Percentiles rank a stretch among this genome's conserved stretches.
phyloP scores from a whole-genome alignment of 2,329 filamentous ascomycete species.

The Fusarium sp. region DNA sequence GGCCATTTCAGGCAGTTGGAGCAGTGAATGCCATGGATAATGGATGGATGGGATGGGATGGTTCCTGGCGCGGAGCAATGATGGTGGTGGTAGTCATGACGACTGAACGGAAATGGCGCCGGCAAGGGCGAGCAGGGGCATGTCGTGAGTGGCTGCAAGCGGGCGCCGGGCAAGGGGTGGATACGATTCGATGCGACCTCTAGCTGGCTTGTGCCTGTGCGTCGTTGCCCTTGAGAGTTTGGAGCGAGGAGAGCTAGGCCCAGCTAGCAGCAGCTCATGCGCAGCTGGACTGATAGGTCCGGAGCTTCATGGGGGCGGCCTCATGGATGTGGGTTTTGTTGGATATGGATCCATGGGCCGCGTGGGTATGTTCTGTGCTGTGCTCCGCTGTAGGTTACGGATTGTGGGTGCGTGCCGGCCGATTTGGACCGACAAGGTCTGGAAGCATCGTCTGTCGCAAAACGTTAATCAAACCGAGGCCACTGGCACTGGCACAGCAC shows the following conservation, averaged over 20 bases:
- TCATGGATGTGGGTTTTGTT: background rate
- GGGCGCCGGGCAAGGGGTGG: slow-evolving; percentile 32
- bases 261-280: background rate
- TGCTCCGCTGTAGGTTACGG: background rate
- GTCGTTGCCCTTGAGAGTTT: slow-evolving; percentile 37
- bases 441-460: slow-evolving; percentile 36
- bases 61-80: slow-evolving; percentile 26
- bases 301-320: slow-evolving; percentile 4
- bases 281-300: background rate
- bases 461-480: slow-evolving; percentile 45
- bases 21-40: background rate
- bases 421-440: slow-evolving; percentile 32
- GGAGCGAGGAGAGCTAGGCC: slow-evolving; percentile 3
- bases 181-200: slow-evolving; percentile 32
- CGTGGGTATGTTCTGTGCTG: background rate
- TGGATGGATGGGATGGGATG: background rate
- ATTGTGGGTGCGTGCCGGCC: slow-evolving; percentile 39
- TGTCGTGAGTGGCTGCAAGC: slow-evolving; percentile 33
- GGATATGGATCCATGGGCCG: background rate
- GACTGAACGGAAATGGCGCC: slow-evolving; percentile 39
- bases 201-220: slow-evolving; percentile 36
- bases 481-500: slow-evolving; percentile 14
- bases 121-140: slow-evolving; percentile 34
- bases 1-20: slow-evolving; percentile 3
- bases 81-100: slow-evolving; percentile 40